Evolutionary conservation across 176 grass and related monocot genomes (phyloP).

Genomic region (Oryza coarctata): DNA sequence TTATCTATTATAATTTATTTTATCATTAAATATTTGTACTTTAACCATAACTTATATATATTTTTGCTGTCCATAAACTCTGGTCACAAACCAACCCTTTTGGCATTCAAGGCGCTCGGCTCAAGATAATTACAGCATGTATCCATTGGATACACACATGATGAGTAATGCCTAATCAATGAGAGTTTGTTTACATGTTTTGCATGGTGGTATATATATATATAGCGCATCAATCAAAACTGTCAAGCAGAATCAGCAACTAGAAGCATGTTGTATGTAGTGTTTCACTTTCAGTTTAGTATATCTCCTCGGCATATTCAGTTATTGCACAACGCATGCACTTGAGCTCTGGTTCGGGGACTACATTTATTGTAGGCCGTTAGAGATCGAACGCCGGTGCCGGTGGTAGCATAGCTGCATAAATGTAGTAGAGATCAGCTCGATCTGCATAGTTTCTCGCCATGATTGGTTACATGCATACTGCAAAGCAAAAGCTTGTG

Average conservation of each 20-base stretch:
- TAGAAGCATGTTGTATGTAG: neutral
- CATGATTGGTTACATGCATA: constrained; percentile 7
- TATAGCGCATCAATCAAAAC: neutral
- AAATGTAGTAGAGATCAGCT: constrained; percentile 20
- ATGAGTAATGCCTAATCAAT: neutral
- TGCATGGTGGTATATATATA: neutral
- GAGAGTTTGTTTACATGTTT: neutral
- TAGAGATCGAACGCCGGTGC: constrained; percentile 17
- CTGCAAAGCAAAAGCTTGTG: neutral
- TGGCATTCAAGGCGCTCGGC: neutral
- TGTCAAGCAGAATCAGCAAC: neutral
- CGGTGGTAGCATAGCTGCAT: constrained; percentile 20
- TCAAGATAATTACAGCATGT: too few relatives aligned
- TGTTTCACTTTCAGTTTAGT: neutral
- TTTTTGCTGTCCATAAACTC: too few relatives aligned
- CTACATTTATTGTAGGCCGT: constrained; percentile 34
- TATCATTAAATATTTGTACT: too few relatives aligned
- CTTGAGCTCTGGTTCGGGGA: neutral
- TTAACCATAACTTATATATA: too few relatives aligned
- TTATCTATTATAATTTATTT: too few relatives aligned
- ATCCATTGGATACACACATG: too few relatives aligned
- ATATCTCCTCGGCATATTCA: neutral
- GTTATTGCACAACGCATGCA: neutral
- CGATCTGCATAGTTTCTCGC: neutral
- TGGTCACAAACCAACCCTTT: neutral